Evolutionary conservation across 345 rosid genomes (phyloP).

Genomic region (Triadica sebifera): DNA sequence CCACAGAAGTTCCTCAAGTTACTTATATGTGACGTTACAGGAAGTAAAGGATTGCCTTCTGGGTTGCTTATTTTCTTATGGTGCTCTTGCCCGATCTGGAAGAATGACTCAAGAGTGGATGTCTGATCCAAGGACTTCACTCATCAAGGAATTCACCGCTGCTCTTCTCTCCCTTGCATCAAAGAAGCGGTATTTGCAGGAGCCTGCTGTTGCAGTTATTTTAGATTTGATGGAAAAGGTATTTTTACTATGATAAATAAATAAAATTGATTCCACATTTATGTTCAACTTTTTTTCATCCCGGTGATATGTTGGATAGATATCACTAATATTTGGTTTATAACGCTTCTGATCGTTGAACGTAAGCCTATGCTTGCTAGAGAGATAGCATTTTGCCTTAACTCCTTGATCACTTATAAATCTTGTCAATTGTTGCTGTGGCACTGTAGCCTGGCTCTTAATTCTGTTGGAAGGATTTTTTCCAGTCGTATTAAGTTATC

Average conservation of each 20-base stretch:
- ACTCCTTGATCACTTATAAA: neutral
- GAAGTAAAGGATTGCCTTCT: conserved; percentile 85
- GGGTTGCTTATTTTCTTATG: conserved; percentile 87
- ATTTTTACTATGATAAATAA: conserved; percentile 12
- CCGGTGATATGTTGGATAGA: neutral
- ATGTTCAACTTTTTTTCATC: neutral
- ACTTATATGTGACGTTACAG: conserved; percentile 39
- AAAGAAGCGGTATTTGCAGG: conserved; percentile 85
- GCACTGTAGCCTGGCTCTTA: neutral
- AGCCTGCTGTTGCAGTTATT: conserved; percentile 73
- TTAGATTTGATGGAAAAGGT: conserved; percentile 79
- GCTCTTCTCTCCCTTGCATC: conserved; percentile 63
- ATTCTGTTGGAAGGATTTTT: neutral
- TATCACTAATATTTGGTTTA: neutral
- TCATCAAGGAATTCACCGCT: conserved; percentile 60
- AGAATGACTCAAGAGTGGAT: conserved; percentile 61
- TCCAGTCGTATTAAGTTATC: neutral
- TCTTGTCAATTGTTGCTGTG: neutral
- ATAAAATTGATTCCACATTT: neutral
- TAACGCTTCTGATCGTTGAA: neutral
- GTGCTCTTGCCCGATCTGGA: conserved; percentile 76
- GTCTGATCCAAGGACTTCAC: conserved; percentile 49
- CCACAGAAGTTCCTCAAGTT: conserved; percentile 3
- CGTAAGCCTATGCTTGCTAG: neutral
- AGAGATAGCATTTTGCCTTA: neutral